Conservation (phyloP, 768 basidiomycete genomes). For the Exsudoporus frostii region DNA sequence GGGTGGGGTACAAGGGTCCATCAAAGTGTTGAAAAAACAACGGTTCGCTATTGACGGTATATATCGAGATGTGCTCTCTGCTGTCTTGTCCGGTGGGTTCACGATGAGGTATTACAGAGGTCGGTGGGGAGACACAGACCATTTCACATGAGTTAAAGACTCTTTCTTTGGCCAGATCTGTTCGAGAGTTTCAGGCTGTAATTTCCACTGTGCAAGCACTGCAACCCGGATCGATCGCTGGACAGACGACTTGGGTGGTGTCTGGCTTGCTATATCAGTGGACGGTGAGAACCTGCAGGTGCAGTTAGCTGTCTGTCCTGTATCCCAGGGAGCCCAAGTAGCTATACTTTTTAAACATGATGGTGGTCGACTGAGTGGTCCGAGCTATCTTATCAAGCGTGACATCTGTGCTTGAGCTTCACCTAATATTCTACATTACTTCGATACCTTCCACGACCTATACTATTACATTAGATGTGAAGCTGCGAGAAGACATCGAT, state of each 20-base stretch:
- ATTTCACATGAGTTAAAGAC: constrained; percentile 87
- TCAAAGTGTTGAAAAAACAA: constrained; percentile 97
- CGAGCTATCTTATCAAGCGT: constrained; percentile 13
- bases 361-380: constrained; percentile 20
- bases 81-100: constrained; percentile 44
- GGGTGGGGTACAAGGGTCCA: constrained; percentile 86
- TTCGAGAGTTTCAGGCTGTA: constrained; percentile 79
- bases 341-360: constrained; percentile 75
- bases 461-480: constrained; percentile 39
- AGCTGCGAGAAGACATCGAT: constrained; percentile 30
- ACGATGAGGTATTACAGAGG: constrained; percentile 8
- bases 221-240: constrained; percentile 83
- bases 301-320: constrained; percentile 7
- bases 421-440: constrained; percentile 28
- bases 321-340: constrained; percentile 1
- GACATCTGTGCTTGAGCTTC: constrained; percentile 5
- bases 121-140: constrained; percentile 39
- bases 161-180: constrained; percentile 99
- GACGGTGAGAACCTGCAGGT: constrained; percentile 59
- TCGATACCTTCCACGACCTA: constrained; percentile 28
- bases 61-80: constrained; percentile 94
- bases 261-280: constrained; percentile 85
- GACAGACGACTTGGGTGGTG: constrained; percentile 89
- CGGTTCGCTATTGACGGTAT: constrained; percentile 82
- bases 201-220: constrained; percentile 80